Conservation (phyloP, 345 rosid species). For the Populus euphratica region DNA sequence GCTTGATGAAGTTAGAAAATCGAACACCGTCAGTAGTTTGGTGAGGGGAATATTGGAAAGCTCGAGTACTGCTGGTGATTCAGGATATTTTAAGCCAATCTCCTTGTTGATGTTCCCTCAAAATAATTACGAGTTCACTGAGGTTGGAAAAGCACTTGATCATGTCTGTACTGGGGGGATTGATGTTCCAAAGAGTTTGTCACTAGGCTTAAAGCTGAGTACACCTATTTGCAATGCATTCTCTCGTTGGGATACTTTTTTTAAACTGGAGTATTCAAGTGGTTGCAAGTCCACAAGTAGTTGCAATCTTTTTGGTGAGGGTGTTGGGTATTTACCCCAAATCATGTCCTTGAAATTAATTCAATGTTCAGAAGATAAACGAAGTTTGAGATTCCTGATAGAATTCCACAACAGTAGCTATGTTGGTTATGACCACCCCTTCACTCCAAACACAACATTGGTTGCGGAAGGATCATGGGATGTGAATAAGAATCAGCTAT, state of each 20-base stretch:
- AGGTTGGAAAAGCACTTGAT: neutral
- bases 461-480: constrained; percentile 40
- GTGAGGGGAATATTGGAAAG: constrained; percentile 23
- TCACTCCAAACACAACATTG: constrained; percentile 23
- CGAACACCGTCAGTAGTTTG: constrained; percentile 22
- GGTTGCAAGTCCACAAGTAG: constrained; percentile 12
- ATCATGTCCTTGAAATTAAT: constrained; percentile 17
- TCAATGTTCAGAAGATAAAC: constrained; percentile 24
- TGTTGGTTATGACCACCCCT: neutral
- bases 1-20: constrained; percentile 17
- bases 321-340: constrained; percentile 19
- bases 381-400: constrained; percentile 19
- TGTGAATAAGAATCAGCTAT: constrained; percentile 18
- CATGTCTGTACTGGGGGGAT: neutral
- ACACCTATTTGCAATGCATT: constrained; percentile 21
- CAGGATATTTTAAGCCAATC: constrained; percentile 19
- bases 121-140: constrained; percentile 17
- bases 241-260: neutral
- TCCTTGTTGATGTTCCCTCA: constrained; percentile 29
- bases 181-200: neutral
- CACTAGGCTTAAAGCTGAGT: constrained; percentile 13
- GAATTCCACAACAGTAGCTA: constrained; percentile 17
- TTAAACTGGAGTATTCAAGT: constrained; percentile 18
- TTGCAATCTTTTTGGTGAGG: constrained; percentile 24
- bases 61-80: constrained; percentile 12